These are phyloP conservation scores for Scenedesmus sp. DNA, from an alignment of 163 green algal species.

Conservation along the genomic window DNA sequence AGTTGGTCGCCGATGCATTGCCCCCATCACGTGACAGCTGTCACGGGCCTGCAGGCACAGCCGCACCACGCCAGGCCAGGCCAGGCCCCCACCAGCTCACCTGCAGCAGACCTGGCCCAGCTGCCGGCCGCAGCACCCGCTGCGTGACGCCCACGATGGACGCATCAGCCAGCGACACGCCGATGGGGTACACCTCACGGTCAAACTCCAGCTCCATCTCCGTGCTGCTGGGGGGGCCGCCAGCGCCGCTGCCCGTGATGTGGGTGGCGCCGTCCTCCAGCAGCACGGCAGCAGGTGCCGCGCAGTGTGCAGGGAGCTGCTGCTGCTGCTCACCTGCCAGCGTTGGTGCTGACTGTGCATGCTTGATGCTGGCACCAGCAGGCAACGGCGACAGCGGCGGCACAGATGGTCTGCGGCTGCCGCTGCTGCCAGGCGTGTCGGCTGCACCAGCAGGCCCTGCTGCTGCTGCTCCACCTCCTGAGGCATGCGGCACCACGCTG, in stretches of 20 bases:
- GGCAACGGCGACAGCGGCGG: not conserved
- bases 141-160: conserved; percentile 90
- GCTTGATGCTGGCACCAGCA: not conserved
- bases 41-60: not conserved
- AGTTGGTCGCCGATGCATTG: too few species aligned
- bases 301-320: not conserved
- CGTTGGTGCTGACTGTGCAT: conserved; percentile 38
- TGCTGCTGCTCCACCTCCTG: not conserved
- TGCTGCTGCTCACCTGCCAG: not conserved
- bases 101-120: not conserved
- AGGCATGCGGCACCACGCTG: not conserved
- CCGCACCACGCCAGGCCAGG: not conserved
- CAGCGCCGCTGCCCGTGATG: not conserved
- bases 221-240: conserved; percentile 34
- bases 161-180: conserved; percentile 85
- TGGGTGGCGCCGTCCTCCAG: not conserved
- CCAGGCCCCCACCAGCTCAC: not conserved
- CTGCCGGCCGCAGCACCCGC: conserved; percentile 65
- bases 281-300: not conserved
- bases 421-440: conserved; percentile 33
- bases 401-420: not conserved
- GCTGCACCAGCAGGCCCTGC: conserved; percentile 5
- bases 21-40: too few species aligned
- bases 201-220: conserved; percentile 96
- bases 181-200: conserved; percentile 89